A percentile compares a stretch with the other conserved stretches of the same genome.
Evolutionary conservation across 345 rosid species (phyloP).

Genomic region (Acer negundo): DNA sequence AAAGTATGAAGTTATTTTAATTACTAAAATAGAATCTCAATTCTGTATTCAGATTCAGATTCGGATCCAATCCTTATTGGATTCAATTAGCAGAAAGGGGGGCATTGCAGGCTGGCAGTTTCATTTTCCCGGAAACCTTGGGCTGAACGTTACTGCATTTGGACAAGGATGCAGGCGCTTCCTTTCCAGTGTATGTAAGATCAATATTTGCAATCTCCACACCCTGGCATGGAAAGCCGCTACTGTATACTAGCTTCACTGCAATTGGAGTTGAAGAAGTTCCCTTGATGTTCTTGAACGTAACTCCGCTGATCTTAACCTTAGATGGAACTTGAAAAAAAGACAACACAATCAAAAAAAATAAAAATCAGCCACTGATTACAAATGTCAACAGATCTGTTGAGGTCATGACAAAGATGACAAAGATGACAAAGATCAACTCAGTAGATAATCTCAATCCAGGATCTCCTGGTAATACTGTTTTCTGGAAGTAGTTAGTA

Average conservation of each 20-base stretch:
- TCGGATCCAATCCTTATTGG: neutral
- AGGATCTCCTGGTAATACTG: no score
- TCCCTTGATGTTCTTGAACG: constrained; percentile 34
- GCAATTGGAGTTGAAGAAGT: constrained; percentile 17
- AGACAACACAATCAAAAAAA: neutral
- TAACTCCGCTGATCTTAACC: constrained; percentile 21
- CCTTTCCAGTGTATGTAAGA: constrained; percentile 14
- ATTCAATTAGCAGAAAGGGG: neutral
- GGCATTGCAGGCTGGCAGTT: constrained; percentile 21
- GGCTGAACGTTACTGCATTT: constrained; percentile 30
- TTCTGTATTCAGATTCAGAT: neutral
- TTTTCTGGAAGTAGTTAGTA: no score
- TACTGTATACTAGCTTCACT: constrained; percentile 31
- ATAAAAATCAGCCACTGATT: no score
- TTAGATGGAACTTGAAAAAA: constrained; percentile 26
- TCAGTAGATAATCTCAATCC: no score
- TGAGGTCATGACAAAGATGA: no score
- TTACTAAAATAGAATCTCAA: no score
- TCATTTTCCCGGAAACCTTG: constrained; percentile 17
- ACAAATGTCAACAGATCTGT: no score
- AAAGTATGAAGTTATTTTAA: no score
- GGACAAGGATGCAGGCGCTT: constrained; percentile 11
- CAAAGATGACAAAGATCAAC: no score
- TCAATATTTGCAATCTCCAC: constrained; percentile 33
- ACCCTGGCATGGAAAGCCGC: constrained; percentile 18